phyloP scores from a whole-genome alignment of 371 early-diverging fungal species.

The Actinomortierella ambigua region DNA sequence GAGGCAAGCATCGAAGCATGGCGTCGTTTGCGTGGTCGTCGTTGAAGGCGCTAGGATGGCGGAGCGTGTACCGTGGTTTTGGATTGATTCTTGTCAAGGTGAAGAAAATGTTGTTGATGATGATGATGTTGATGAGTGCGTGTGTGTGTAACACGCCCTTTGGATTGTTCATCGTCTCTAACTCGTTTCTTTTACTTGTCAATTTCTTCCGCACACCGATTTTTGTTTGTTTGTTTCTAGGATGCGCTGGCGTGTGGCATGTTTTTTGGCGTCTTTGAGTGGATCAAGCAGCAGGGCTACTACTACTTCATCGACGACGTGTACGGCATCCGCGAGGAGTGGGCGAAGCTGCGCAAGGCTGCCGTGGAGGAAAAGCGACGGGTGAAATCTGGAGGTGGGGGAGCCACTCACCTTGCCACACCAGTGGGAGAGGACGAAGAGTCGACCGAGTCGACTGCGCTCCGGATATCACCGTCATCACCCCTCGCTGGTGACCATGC shows the following conservation, averaged over 20 bases:
- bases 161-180: neutral
- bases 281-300: slow-evolving; percentile 73
- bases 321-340: slow-evolving; percentile 58
- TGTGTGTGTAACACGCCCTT: too few species aligned
- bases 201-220: neutral
- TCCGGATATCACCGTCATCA: neutral
- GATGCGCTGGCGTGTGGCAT: slow-evolving; percentile 75
- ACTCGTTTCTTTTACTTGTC: neutral
- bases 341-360: slow-evolving; percentile 37
- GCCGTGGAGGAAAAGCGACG: neutral
- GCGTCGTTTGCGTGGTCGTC: slow-evolving; percentile 68
- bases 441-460: slow-evolving; percentile 13
- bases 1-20: slow-evolving; percentile 76
- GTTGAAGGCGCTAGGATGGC: slow-evolving; percentile 63
- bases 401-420: slow-evolving; percentile 21
- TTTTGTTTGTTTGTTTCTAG: slow-evolving; percentile 43
- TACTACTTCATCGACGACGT: slow-evolving; percentile 64
- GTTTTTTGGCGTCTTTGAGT: slow-evolving; percentile 82
- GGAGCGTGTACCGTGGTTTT: slow-evolving; percentile 74
- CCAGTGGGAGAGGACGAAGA: slow-evolving; percentile 18
- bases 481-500: neutral
- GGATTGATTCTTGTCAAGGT: slow-evolving; percentile 69
- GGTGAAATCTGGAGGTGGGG: slow-evolving; percentile 30
- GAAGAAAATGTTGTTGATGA: slow-evolving; percentile 10
- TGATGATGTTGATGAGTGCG: too few species aligned